Base-by-base conservation (phyloP, 129 eudicot species). In the Kitagawia praeruptora region DNA sequence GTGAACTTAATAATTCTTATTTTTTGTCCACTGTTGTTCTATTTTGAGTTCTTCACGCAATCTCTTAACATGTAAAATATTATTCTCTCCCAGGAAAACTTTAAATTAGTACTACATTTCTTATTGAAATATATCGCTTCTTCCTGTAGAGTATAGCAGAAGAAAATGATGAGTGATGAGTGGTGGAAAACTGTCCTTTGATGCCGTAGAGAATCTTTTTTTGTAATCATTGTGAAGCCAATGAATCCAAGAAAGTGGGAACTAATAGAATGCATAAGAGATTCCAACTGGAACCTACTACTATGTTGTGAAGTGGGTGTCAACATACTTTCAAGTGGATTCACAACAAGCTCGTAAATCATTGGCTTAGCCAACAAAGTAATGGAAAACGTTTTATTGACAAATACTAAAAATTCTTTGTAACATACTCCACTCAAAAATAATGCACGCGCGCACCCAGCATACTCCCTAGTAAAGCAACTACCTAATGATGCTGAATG, bases 311-410 rank as follows among this genome's bases (percentile, higher is more conserved):
- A n/a, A 21, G 69, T 61, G 69, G 69, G 14, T 25, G 69, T 61
- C 69, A 61, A 61, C 69, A 25, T 61, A 61, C 69, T n/a, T 61
- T n/a, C 69, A 25, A n/a, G 69, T 61, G 69, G 69, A 61, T 61
- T 61, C 69, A 9, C 69, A 61, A 10, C 69, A 61, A 61, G 69
- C 34, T n/a, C 27, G 27, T 25, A 0, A n/a, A 3, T 61, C 69
- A 61, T 11, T 61, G 69, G 69, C 69, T 25, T 61, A 61, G 23
- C 69, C 69, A 61, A 9, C 34, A 61, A 61, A 54, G 25, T 54
- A 21, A 54, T 54, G 63, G 63, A 54, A 54, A 54, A 19, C 63
- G 21, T 54, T 0, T 25, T 51, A 5, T 51, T 1, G 37, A 34
- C 37, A 34, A 34, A 34, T 34, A 34, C 37, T 34, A 34, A 34